Conservation (phyloP, 768 basidiomycete genomes). For the Melanogaster broomeanus region DNA sequence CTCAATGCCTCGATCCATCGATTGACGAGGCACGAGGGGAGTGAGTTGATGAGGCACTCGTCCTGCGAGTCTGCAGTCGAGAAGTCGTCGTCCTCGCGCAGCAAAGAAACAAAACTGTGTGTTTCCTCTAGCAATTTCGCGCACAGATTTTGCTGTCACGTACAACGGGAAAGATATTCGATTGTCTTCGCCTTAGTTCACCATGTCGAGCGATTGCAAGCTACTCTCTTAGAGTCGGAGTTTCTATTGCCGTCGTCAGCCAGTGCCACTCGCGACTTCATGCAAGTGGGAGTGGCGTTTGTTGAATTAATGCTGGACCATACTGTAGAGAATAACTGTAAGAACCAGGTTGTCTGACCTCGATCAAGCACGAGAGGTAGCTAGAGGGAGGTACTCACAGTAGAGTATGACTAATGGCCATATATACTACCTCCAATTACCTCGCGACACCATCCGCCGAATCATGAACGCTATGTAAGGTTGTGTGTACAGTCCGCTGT, state of each 20-base stretch:
- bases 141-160: slow-evolving; percentile 15
- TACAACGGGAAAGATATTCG: slow-evolving; percentile 47
- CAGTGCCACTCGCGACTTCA: background rate
- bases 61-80: slow-evolving; percentile 9
- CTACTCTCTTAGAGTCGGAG: background rate
- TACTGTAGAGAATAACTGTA: too few relatives aligned
- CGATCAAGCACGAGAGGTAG: too few relatives aligned
- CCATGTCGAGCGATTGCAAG: slow-evolving; percentile 8
- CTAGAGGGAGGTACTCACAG: too few relatives aligned
- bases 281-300: background rate
- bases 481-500: too few relatives aligned
- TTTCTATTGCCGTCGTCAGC: background rate
- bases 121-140: slow-evolving; percentile 2
- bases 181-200: slow-evolving; percentile 9
- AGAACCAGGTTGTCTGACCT: too few relatives aligned
- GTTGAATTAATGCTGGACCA: background rate
- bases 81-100: slow-evolving; percentile 31
- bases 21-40: slow-evolving; percentile 43
- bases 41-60: slow-evolving; percentile 8
- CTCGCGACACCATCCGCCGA: too few relatives aligned
- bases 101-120: slow-evolving; percentile 49
- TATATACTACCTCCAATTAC: too few relatives aligned
- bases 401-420: too few relatives aligned
- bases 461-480: too few relatives aligned
- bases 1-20: slow-evolving; percentile 49